Percentiles rank a stretch among this genome's conserved stretches.
phyloP scores from a whole-genome alignment of 768 basidiomycete genomes.

The Austroboletus eburneus region DNA sequence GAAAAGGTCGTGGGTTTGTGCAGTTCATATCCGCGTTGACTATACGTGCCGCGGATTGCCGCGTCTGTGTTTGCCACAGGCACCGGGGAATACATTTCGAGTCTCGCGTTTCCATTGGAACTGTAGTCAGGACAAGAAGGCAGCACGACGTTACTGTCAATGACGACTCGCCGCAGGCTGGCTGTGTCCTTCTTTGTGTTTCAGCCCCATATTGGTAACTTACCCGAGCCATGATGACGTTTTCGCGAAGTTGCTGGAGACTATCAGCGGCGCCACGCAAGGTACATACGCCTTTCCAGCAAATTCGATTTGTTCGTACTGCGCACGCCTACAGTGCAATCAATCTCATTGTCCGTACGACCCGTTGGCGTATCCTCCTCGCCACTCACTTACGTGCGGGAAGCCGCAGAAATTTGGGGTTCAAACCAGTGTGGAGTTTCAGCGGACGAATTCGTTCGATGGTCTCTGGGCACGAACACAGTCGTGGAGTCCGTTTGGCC shows the following conservation, averaged over 20 bases:
- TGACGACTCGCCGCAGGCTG: not conserved
- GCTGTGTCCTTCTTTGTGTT: not conserved
- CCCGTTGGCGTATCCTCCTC: no score
- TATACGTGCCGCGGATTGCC: slow-evolving; percentile 23
- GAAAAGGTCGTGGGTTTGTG: slow-evolving; percentile 3
- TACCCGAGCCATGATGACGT: no score
- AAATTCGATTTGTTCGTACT: no score
- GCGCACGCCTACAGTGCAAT: no score
- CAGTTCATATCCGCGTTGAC: slow-evolving; percentile 32
- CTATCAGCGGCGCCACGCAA: not conserved
- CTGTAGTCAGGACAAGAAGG: slow-evolving; percentile 10
- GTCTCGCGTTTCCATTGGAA: slow-evolving; percentile 24
- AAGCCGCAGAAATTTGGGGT: no score
- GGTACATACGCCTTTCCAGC: not conserved
- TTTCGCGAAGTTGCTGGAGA: no score
- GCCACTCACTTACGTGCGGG: no score
- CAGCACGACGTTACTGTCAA: not conserved
- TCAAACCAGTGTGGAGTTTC: no score
- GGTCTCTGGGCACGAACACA: no score
- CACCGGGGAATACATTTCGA: slow-evolving; percentile 22
- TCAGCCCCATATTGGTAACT: not conserved
- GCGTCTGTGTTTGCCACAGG: slow-evolving; percentile 23
- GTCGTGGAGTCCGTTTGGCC: no score
- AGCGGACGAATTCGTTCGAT: no score
- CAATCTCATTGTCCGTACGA: no score